phyloP scores from a whole-genome alignment of 768 basidiomycete genomes.

The Termitomyces sp. region DNA sequence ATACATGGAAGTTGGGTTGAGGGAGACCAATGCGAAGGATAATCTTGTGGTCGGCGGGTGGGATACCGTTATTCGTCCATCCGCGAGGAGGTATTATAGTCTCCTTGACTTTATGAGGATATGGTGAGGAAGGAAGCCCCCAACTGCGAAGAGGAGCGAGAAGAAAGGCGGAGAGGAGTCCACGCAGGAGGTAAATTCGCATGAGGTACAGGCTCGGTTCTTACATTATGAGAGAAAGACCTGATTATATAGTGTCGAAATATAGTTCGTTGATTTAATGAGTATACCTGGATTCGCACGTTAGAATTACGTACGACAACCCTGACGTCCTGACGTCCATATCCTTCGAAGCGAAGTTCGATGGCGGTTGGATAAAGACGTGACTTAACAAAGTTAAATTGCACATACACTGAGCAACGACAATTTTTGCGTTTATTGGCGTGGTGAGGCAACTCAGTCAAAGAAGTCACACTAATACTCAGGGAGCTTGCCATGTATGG shows the following conservation, averaged over 20 bases:
- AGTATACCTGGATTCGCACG: too few relatives aligned
- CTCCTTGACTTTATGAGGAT: constrained; percentile 20
- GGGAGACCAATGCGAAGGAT: constrained; percentile 56
- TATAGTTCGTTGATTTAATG: background rate
- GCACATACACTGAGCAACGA: too few relatives aligned
- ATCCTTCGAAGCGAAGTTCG: background rate
- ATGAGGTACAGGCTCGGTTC: constrained; percentile 2
- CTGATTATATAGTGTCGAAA: constrained; percentile 9
- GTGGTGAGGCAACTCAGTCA: background rate
- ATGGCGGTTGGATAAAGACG: background rate
- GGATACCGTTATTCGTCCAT: constrained; percentile 41
- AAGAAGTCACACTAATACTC: background rate
- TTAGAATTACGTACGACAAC: too few relatives aligned
- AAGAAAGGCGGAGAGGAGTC: constrained; percentile 9
- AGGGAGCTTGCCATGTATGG: too few relatives aligned
- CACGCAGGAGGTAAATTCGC: constrained; percentile 10
- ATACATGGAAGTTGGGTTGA: constrained; percentile 44
- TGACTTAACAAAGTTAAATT: too few relatives aligned
- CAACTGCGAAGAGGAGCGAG: constrained; percentile 6
- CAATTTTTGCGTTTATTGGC: too few relatives aligned
- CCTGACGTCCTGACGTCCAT: background rate
- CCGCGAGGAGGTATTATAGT: constrained; percentile 34
- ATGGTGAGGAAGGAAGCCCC: constrained; percentile 8
- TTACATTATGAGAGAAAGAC: background rate
- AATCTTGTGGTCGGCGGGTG: constrained; percentile 44